Percentiles rank a stretch among this genome's conserved stretches.
Conservation (phyloP, 768 basidiomycete genomes). For the Tylopilus intermedius region DNA sequence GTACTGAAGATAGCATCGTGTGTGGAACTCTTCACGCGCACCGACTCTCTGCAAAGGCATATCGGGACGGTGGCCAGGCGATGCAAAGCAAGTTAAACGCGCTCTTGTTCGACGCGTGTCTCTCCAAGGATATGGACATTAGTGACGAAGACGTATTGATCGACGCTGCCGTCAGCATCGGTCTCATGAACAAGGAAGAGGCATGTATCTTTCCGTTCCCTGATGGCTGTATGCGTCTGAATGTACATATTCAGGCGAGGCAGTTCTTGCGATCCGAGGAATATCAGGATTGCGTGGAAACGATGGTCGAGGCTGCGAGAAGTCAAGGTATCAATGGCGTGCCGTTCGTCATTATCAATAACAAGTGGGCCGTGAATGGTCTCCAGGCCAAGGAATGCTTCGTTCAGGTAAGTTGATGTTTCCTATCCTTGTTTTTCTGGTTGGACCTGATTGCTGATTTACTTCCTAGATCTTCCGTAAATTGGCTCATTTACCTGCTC, state of each 20-base stretch:
- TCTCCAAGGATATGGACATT: constrained; percentile 33
- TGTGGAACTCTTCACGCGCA: constrained; percentile 39
- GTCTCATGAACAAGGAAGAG: constrained; percentile 34
- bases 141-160: constrained; percentile 34
- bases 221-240: not conserved
- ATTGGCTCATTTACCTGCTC: constrained; percentile 18
- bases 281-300: constrained; percentile 34
- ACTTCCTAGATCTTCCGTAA: constrained; percentile 28
- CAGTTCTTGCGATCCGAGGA: constrained; percentile 38
- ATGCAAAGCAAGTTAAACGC: constrained; percentile 35
- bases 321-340: constrained; percentile 44
- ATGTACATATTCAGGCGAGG: constrained; percentile 24
- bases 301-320: constrained; percentile 35
- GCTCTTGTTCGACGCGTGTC: constrained; percentile 37
- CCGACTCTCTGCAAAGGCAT: constrained; percentile 41
- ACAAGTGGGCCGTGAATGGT: constrained; percentile 42
- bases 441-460: not conserved
- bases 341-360: constrained; percentile 46
- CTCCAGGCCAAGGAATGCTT: constrained; percentile 40
- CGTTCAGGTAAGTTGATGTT: constrained; percentile 24
- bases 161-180: constrained; percentile 30
- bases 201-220: constrained; percentile 15
- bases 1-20: constrained; percentile 34
- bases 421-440: not conserved
- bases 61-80: constrained; percentile 32